A percentile compares a stretch with the other conserved stretches of the same genome.
Conservation (phyloP, 208 protist species). For the Wallacemonas sp. region DNA sequence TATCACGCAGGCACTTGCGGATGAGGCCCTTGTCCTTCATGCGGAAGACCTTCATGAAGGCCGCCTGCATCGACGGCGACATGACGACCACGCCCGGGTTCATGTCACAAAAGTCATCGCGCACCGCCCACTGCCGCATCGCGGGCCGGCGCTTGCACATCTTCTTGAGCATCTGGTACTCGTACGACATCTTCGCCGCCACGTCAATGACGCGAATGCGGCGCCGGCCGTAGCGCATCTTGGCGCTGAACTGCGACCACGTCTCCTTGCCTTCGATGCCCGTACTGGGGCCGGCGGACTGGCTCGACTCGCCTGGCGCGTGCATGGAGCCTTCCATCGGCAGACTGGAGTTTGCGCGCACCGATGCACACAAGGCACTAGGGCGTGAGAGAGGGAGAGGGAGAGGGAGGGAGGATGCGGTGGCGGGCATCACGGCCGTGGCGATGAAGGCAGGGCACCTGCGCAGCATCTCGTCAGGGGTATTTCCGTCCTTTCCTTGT, state of each 20-base stretch:
- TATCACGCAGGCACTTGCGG: slow-evolving; percentile 79
- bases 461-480: not conserved
- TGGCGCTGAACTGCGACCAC: slow-evolving; percentile 82
- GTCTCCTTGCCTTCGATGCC: slow-evolving; percentile 79
- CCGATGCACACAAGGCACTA: no score
- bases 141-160: slow-evolving; percentile 81
- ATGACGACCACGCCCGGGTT: slow-evolving; percentile 85
- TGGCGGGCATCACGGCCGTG: not conserved
- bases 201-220: slow-evolving; percentile 88
- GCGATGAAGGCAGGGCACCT: slow-evolving; percentile 17
- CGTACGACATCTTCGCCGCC: slow-evolving; percentile 91
- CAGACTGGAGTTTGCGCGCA: slow-evolving; percentile 6
- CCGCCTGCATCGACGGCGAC: slow-evolving; percentile 90
- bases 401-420: not conserved
- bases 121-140: slow-evolving; percentile 88
- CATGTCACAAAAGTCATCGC: slow-evolving; percentile 89
- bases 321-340: slow-evolving; percentile 67
- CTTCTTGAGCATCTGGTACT: slow-evolving; percentile 91
- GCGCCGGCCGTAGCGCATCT: slow-evolving; percentile 76
- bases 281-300: slow-evolving; percentile 47
- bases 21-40: slow-evolving; percentile 87
- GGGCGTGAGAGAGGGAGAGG: not conserved
- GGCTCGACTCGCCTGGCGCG: slow-evolving; percentile 64
- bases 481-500: not conserved
- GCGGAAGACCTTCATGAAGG: slow-evolving; percentile 90